Evolutionary conservation across 2,329 filamentous ascomycete species (phyloP).

Genomic region (Xylariaceae sp.): DNA sequence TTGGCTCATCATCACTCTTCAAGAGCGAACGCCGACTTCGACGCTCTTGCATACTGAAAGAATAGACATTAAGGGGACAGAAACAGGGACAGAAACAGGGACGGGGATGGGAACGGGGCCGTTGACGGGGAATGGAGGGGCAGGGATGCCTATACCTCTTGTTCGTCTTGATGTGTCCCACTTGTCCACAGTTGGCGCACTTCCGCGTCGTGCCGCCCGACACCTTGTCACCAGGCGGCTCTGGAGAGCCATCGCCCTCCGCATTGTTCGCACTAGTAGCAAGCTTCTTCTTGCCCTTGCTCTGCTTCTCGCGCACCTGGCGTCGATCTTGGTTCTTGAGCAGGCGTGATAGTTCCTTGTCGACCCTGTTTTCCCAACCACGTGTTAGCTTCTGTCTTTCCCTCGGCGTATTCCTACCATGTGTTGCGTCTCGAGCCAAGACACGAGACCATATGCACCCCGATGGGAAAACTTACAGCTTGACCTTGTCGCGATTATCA

Average conservation of each 20-base stretch:
- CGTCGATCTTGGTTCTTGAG: slow-evolving; percentile 88
- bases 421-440: background rate
- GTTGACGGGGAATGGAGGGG: slow-evolving; percentile 24
- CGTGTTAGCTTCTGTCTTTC: background rate
- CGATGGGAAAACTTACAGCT: slow-evolving; percentile 30
- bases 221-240: slow-evolving; percentile 48
- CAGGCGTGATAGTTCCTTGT: slow-evolving; percentile 74
- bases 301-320: slow-evolving; percentile 80
- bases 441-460: too few species aligned
- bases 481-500: slow-evolving; percentile 46
- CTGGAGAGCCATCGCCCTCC: slow-evolving; percentile 45
- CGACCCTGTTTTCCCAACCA: slow-evolving; percentile 43
- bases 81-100: slow-evolving; percentile 11
- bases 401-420: too few species aligned
- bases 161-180: slow-evolving; percentile 98
- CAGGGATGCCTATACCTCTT: slow-evolving; percentile 68
- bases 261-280: background rate
- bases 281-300: slow-evolving; percentile 57
- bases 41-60: too few species aligned
- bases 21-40: too few species aligned
- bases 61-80: too few species aligned
- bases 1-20: too few species aligned
- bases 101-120: slow-evolving; percentile 6
- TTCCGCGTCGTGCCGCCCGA: slow-evolving; percentile 71
- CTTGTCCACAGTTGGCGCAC: slow-evolving; percentile 94